Base-by-base conservation (phyloP, 768 basidiomycete genomes). In the Xerocomus potaroensis region DNA sequence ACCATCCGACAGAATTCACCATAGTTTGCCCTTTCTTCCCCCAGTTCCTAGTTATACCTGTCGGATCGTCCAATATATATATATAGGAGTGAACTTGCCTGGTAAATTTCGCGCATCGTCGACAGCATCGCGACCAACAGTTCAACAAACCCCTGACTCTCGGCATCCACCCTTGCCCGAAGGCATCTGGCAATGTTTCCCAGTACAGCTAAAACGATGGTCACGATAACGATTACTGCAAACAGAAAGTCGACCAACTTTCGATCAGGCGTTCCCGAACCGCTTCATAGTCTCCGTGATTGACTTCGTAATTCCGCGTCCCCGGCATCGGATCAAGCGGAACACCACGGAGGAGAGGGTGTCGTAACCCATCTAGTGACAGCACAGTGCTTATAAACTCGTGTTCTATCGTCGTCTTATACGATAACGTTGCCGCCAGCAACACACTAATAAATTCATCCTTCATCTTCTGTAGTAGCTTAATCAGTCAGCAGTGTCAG, bases 301-400 rank as follows among this genome's bases (percentile, higher is more conserved):
- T 62, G 34, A 77, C 34, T 56, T 62, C 53, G 45, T 69, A 58
- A 59, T 58, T 55, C 52, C 57, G 45, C 43, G 48, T 43, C 38
- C 49, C 41, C 0, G 53, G 47, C n/a, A 57, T 51, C 46, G 50
- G 55, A 2, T 59, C 53, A 31, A 61, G 57, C 9, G 68, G 58
- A n/a, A 72, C 52, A 15, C 58, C 67, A 15, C 52, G 63, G 31
- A 83, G 58, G 7, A 81, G 60, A 4, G 77, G 72, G 60, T 88
- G 82, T 9, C 67, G 73, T 9, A 77, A 59, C 30, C 73, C 71
- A 46, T 80, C 81, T n/a, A 81, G 67, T 8, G 77, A 73, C 27
- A 88, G 66, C n/a, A 90, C 55, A 22, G 75, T 57, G 3, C 76
- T 67, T 9, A 77, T 60, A 49, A 80, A 88, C 48, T 81, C 74